Evolutionary conservation across 352 stramenopile genomes (phyloP), one percentile per base, ranked within the genome.

Genomic region (Pythium pyrilobum): DNA sequence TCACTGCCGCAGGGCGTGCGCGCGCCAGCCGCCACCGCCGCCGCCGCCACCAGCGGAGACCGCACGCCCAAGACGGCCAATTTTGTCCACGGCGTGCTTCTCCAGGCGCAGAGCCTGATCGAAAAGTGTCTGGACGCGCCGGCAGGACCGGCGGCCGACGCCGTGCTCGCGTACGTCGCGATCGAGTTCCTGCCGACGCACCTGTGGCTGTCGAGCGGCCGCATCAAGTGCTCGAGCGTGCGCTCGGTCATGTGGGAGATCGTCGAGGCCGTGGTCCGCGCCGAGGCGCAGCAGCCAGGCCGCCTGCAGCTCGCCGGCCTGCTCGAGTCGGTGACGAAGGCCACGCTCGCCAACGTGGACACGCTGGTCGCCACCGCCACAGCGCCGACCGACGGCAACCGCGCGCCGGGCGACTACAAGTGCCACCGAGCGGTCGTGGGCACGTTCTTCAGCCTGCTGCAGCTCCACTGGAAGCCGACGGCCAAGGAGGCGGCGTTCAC

Each of bases 41-140:
- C 27, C 6, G 8, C 32, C 0, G n/a, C n/a, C 20, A 5, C 20
- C 4, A 1, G 31, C 21, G 3, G 32, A 32, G 11, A 16, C 29
- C 28, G 18, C 29, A 47, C 44, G 9, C 40, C 42, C 1, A 60
- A 74, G 43, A 72, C 77, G n/a, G 68, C 71, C 40, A 90, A 90
- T 45, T 71, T 59, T 24, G 75, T 90, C 21, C 80, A 90, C 34
- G 80, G 80, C 34, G 52, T 87, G 11, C 57, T 90, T 9, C 36
- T 73, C 31, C 80, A 90, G 59, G 79, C 86, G 40, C 67, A 78
- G 20, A 64, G 74, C 9, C 53, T 89, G 10, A 62, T 72, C 6
- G 53, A 51, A 5, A 85, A 83, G 49, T 75, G 51, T 28, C 38
- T 65, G 6, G 41, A 16, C 1, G 39, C 45, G 18, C 24, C 16